These are phyloP conservation scores for Diplodia seriata DNA, from an alignment of 2,329 filamentous ascomycete species.

Conservation along the genomic window DNA sequence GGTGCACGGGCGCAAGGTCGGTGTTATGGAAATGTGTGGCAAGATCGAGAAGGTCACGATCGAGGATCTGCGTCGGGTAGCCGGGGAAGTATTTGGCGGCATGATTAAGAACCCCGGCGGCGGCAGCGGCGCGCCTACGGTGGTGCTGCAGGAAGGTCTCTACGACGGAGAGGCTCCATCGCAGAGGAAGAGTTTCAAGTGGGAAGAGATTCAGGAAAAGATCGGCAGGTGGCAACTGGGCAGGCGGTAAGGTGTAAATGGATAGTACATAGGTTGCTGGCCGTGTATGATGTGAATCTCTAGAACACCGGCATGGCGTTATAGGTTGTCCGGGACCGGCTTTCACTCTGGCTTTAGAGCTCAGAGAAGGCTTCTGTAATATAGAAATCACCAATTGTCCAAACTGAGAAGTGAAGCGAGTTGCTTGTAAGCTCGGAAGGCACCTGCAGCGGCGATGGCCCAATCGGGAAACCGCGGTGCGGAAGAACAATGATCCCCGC, in stretches of 20 bases:
- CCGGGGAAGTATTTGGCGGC: slow-evolving; percentile 78
- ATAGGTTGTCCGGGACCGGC: background rate
- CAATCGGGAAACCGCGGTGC: background rate
- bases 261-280: background rate
- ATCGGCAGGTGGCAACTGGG: slow-evolving; percentile 87
- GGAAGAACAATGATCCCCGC: slow-evolving; percentile 21
- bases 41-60: slow-evolving; percentile 85
- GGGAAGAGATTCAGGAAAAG: slow-evolving; percentile 88
- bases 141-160: slow-evolving; percentile 91
- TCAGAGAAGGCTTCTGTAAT: slow-evolving; percentile 3
- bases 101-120: slow-evolving; percentile 74
- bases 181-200: slow-evolving; percentile 72
- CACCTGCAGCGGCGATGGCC: background rate
- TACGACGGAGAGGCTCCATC: slow-evolving; percentile 63
- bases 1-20: slow-evolving; percentile 91
- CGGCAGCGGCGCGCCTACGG: slow-evolving; percentile 88
- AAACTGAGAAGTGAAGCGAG: no score
- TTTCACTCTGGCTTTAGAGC: background rate
- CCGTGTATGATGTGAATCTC: slow-evolving; percentile 16
- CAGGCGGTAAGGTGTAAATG: slow-evolving; percentile 53
- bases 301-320: slow-evolving; percentile 4
- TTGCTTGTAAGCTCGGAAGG: background rate
- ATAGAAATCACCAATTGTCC: slow-evolving; percentile 19
- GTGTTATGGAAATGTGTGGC: slow-evolving; percentile 89
- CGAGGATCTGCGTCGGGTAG: slow-evolving; percentile 80